Evolutionary conservation across 257 asterid genomes (phyloP).

Genomic region (Verbena officinalis): DNA sequence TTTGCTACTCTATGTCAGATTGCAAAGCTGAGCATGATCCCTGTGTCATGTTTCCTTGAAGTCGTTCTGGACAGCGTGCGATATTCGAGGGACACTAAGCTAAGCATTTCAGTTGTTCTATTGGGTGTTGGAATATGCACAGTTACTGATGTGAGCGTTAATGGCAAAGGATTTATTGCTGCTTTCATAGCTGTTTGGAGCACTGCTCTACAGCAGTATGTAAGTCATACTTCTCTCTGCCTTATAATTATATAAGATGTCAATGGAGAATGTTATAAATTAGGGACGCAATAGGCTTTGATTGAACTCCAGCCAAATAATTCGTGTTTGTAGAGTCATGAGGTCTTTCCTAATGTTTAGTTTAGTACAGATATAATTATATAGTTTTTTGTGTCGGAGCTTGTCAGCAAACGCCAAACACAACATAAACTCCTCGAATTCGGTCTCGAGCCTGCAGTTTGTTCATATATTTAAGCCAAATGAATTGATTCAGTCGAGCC

Average conservation of each 20-base stretch:
- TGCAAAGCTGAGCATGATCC: conserved; percentile 77
- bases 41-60: conserved; percentile 69
- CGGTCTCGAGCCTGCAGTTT: too few species aligned
- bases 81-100: conserved; percentile 70
- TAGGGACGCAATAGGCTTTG: too few species aligned
- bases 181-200: conserved; percentile 76
- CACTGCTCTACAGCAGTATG: conserved; percentile 73
- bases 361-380: too few species aligned
- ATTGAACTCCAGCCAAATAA: too few species aligned
- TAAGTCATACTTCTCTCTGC: conserved; percentile 39
- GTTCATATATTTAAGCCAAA: too few species aligned
- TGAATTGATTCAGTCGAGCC: too few species aligned
- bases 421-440: too few species aligned
- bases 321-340: too few species aligned
- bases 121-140: conserved; percentile 76
- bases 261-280: background rate
- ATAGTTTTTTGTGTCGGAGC: too few species aligned
- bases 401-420: too few species aligned
- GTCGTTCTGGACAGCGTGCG: conserved; percentile 62
- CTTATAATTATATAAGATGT: background rate
- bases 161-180: conserved; percentile 65
- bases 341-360: too few species aligned
- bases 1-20: conserved; percentile 44
- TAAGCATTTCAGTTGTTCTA: conserved; percentile 66
- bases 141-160: conserved; percentile 70